Conservation (phyloP, 805 yeast genomes). For the Yarrowia hollandica region DNA sequence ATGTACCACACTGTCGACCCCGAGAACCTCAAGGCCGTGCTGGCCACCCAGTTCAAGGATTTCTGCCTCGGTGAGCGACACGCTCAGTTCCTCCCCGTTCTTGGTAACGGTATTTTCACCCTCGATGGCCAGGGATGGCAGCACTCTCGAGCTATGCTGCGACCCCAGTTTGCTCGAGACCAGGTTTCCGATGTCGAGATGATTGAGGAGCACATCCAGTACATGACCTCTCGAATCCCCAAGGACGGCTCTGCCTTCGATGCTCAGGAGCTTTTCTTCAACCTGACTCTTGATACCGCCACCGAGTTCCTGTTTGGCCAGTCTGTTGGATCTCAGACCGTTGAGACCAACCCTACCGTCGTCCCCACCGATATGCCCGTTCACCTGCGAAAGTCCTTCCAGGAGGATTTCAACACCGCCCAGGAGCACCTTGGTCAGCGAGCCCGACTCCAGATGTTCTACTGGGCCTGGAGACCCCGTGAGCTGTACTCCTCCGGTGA, state of each 20-base stretch:
- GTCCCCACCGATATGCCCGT: constrained; percentile 31
- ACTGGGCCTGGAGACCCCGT: constrained; percentile 32
- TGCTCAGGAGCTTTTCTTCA: constrained; percentile 38
- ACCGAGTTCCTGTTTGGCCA: constrained; percentile 43
- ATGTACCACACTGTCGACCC: constrained; percentile 39
- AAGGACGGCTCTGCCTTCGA: constrained; percentile 35
- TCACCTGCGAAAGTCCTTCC: constrained; percentile 33
- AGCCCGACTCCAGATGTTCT: constrained; percentile 33
- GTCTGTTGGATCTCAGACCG: constrained; percentile 36
- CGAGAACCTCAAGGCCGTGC: constrained; percentile 41
- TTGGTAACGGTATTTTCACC: constrained; percentile 45
- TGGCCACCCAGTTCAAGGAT: constrained; percentile 41
- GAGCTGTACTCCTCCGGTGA: constrained; percentile 42
- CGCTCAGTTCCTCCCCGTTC: constrained; percentile 37
- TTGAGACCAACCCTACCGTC: constrained; percentile 30
- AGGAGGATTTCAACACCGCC: constrained; percentile 34
- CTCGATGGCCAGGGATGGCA: constrained; percentile 43
- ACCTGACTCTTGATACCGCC: constrained; percentile 42
- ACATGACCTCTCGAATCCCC: constrained; percentile 30
- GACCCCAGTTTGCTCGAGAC: constrained; percentile 43
- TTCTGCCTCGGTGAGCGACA: constrained; percentile 39
- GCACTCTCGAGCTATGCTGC: constrained; percentile 42
- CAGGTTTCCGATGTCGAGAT: constrained; percentile 39
- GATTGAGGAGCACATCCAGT: constrained; percentile 38
- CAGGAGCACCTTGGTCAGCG: constrained; percentile 34